Base-by-base conservation (phyloP, 306 rosid species). In the Rosa rugosa region DNA sequence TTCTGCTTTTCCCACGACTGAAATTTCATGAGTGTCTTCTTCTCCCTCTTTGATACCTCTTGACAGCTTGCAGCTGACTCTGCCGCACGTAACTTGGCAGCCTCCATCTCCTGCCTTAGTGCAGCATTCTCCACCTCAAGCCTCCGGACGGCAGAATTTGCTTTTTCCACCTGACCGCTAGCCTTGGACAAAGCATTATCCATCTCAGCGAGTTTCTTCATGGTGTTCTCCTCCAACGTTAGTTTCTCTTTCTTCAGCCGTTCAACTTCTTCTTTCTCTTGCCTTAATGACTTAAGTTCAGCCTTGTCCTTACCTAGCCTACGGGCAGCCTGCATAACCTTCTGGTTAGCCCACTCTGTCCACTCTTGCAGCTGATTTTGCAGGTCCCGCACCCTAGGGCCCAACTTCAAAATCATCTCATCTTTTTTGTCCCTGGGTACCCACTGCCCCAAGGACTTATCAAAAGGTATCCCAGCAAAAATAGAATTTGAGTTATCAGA, bases 261-360 rank as follows among this genome's bases (percentile, higher is more conserved):
- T 38, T 95, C 97, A 65, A 88, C 91, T 80, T 95, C 99, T 46
- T 95, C 99, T 83, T 87, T 91, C 87, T 95, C 99, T 88, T 87
- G 90, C 76, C 90, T 91, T 57, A 95, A 84, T 47, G 85, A 83
- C 88, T 86, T 92, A 10, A 92, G 96, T 77, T 92, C 96, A 42
- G 86, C 91, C 83, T 88, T 95, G 83, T 95, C 98, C 89, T 91
- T 92, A 75, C 97, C 77, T 82, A 95, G 86, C 80, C 97, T 85
- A 77, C 93, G 88, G 50, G 99, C 97, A 79, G 98, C 98, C 84
- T 95, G 98, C 99, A 92, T 91, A 70, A 95, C 94, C 88, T 92
- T 95, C 82, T 92, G 97, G 78, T 95, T 92, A 51, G 91, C 98
- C 97, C 98, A 95, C 76, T 95, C 94, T 56, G 91, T 92, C 99